Evolutionary conservation across 1,139 yeast species (phyloP), one percentile per base, ranked within the genome.

Genomic region (Meyerozyma smithsonii): DNA sequence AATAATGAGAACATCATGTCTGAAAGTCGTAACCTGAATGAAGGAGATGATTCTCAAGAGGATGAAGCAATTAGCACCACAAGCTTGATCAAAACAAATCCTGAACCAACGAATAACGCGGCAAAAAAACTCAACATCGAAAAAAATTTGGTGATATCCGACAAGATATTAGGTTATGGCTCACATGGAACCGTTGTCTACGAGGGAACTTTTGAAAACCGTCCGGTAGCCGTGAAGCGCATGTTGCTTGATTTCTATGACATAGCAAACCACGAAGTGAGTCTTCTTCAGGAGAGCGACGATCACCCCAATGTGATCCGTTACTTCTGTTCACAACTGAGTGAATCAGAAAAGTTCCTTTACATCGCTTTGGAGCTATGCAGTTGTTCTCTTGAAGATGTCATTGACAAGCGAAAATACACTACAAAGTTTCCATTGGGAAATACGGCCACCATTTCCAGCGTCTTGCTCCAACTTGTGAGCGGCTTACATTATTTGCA

Each of bases 161-260:
- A 85, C 48, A 79, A 76, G 35, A 74, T 89, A 18, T 64, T 92
- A 37, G 98, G 99, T 1, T 88, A 87, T 56, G 99, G 99, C 1
- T 88, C 97, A 1, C 96, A 92, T 54, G 98, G 98, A 23, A 92
- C 98, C 0, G 89, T 90, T 20, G 98, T 92, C 1, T 88, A 81
- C 58, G 79, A 84, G 55, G 98, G 98, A 1, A 75, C 79, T 4
- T 92, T 90, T 63, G 97, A 90, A 53, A 84, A 81, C 50, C 73
- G 98, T 39, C 96, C 95, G 2, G 98, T 94, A 8, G 98, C 98
- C 0, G 95, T 92, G 4, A 94, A 92, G 58, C 67, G 98, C 49
- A 87, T 92, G 96, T 67, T 94, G 37, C 72, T 90, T 32, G 96
- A 90, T 55, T 92, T 90, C 55, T 92, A 85, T 61, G 97, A 92